phyloP scores from a whole-genome alignment of 1,139 yeast species.

The Petasospora fabianii region DNA sequence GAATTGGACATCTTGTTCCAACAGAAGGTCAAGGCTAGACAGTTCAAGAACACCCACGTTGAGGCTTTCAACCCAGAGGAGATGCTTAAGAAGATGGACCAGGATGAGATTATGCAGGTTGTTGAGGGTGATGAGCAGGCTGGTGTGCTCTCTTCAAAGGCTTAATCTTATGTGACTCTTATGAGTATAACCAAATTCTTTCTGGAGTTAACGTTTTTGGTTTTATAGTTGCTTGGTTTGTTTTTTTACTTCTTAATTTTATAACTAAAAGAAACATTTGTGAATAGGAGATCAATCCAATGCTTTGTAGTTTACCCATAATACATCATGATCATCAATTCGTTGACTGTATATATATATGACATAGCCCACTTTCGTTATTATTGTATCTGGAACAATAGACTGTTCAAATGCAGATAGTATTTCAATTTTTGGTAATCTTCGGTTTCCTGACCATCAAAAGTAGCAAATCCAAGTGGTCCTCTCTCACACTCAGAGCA shows the following conservation, averaged over 20 bases:
- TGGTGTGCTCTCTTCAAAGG: neutral
- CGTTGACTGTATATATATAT: too few species aligned
- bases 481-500: constrained; percentile 78
- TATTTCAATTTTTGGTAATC: constrained; percentile 41
- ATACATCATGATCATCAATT: too few species aligned
- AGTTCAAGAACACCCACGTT: constrained; percentile 25
- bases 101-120: constrained; percentile 17
- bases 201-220: neutral
- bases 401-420: constrained; percentile 43
- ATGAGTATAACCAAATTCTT: too few species aligned
- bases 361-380: too few species aligned
- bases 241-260: too few species aligned
- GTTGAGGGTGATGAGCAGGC: constrained; percentile 12
- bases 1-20: constrained; percentile 38
- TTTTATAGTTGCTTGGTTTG: neutral
- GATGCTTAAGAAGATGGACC: constrained; percentile 18
- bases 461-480: constrained; percentile 67
- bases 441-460: constrained; percentile 26
- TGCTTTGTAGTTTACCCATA: too few species aligned
- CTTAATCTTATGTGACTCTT: neutral
- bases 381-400: constrained; percentile 29
- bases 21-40: constrained; percentile 32
- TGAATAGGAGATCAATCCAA: too few species aligned
- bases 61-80: constrained; percentile 22
- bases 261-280: too few species aligned